Base-by-base conservation (phyloP, 2,329 filamentous ascomycete genomes). In the Eutypa lata region DNA sequence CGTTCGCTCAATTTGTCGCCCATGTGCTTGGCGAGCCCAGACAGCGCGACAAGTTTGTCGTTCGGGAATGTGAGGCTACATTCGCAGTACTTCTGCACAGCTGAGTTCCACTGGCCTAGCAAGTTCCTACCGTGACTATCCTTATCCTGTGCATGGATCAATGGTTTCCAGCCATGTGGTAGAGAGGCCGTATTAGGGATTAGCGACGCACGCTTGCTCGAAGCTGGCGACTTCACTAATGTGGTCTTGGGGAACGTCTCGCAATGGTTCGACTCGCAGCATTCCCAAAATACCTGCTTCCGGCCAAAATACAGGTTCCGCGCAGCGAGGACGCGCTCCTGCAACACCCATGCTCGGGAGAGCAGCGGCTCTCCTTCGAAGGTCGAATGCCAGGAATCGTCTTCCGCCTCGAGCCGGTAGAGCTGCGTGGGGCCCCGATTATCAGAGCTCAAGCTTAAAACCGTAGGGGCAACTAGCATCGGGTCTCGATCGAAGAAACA, bases 221-320 rank as follows among this genome's bases (percentile, higher is more conserved):
- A 16, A 6, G 18, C 21, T 24, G 26, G 21, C 21, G 28, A 24
- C 2, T 6, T n/a, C 13, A 52, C 37, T n/a, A 53, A 33, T 10
- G 38, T 40, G 1, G 40, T 37, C 14, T 14, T 35, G 2, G 56
- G 54, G 18, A 53, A n/a, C 2, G 55, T 59, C 48, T 61, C 59
- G 37, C 54, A 56, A 26, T 43, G 55, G 11, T 48, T 51, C 3
- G 51, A 37, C 11, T 48, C 49, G 31, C 43, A 40, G 45, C 60
- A 64, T 18, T 61, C 58, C 58, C 58, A 63, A 22, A 54, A 60
- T 5, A 61, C 54, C 40, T 62, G 55, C 13, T 52, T 51, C 8
- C 45, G 37, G 1, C 60, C 60, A 24, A 62, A 63, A 24, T 57
- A 59, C 3, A 64, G 24, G n/a, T 55, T 62, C 10, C 61, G 51